phyloP scores from a whole-genome alignment of 331 rosid species.

The Malus hybrid region DNA sequence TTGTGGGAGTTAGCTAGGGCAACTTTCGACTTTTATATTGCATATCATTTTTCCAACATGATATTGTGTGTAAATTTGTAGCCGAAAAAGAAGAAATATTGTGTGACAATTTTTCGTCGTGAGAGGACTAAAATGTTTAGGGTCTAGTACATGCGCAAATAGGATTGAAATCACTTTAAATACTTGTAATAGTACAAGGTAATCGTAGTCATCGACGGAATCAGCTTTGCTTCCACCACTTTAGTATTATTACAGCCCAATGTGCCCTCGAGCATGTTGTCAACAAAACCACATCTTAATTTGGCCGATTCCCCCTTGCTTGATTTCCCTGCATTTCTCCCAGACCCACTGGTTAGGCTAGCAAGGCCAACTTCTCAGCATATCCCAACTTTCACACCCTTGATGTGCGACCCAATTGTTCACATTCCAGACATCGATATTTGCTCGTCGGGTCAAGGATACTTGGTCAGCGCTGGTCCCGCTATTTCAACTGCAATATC shows the following conservation, averaged over 20 bases:
- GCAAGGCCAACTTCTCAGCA: conserved; percentile 70
- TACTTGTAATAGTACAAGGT: no score
- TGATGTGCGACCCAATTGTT: conserved; percentile 86
- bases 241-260: conserved; percentile 46
- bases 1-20: no score
- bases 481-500: conserved; percentile 61
- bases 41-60: no score
- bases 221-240: conserved; percentile 50
- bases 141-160: no score
- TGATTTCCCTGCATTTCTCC: conserved; percentile 74
- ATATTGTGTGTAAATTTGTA: no score
- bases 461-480: conserved; percentile 86
- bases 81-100: no score
- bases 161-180: no score
- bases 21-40: no score
- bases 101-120: no score
- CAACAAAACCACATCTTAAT: conserved; percentile 49
- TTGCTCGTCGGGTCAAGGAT: conserved; percentile 92
- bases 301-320: conserved; percentile 32
- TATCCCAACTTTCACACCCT: conserved; percentile 82
- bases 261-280: conserved; percentile 47
- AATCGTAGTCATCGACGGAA: conserved; percentile 7
- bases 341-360: conserved; percentile 63
- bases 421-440: conserved; percentile 85
- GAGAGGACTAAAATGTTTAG: no score